A percentile compares a stretch with the other conserved stretches of the same genome.
Evolutionary conservation across 2,329 filamentous ascomycete genomes (phyloP).

Genomic region (Trichoderma semiorbis): DNA sequence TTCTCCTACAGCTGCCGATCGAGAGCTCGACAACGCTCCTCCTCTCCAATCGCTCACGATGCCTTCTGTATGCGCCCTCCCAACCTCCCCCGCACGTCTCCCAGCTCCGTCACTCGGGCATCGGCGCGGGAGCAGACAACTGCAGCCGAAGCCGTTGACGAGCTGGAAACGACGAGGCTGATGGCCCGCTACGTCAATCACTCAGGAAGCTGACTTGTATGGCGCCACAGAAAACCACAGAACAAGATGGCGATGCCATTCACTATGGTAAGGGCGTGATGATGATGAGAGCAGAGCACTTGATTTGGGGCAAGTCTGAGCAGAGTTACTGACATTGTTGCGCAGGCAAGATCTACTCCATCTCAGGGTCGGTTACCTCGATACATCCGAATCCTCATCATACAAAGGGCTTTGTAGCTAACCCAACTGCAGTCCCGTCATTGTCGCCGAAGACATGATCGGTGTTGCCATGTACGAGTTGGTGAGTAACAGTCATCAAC

Average conservation of each 20-base stretch:
- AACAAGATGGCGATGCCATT: slow-evolving; percentile 37
- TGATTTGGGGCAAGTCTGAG: not conserved
- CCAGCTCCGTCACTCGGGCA: not conserved
- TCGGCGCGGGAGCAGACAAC: not conserved
- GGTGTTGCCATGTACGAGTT: slow-evolving; percentile 99
- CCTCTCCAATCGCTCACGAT: slow-evolving; percentile 43
- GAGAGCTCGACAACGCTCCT: slow-evolving; percentile 28
- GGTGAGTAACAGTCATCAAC: slow-evolving; percentile 50
- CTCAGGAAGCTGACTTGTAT: slow-evolving; percentile 24
- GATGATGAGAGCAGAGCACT: not conserved
- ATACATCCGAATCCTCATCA: not conserved
- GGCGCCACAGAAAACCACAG: slow-evolving; percentile 32
- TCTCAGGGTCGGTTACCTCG: slow-evolving; percentile 54
- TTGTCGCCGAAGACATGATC: slow-evolving; percentile 97
- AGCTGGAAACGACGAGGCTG: slow-evolving; percentile 11
- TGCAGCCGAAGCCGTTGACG: slow-evolving; percentile 21
- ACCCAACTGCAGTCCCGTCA: slow-evolving; percentile 65
- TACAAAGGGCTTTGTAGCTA: slow-evolving; percentile 16
- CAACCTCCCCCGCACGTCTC: slow-evolving; percentile 13
- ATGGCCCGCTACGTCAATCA: slow-evolving; percentile 20
- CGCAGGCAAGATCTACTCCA: slow-evolving; percentile 59
- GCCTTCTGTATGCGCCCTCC: slow-evolving; percentile 50
- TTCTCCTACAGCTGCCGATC: slow-evolving; percentile 17
- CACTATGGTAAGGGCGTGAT: slow-evolving; percentile 37
- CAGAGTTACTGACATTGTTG: slow-evolving; percentile 25